These are phyloP conservation scores for Phytophthora sansomeana DNA, from an alignment of 352 stramenopile genomes.

Conservation along the genomic window DNA sequence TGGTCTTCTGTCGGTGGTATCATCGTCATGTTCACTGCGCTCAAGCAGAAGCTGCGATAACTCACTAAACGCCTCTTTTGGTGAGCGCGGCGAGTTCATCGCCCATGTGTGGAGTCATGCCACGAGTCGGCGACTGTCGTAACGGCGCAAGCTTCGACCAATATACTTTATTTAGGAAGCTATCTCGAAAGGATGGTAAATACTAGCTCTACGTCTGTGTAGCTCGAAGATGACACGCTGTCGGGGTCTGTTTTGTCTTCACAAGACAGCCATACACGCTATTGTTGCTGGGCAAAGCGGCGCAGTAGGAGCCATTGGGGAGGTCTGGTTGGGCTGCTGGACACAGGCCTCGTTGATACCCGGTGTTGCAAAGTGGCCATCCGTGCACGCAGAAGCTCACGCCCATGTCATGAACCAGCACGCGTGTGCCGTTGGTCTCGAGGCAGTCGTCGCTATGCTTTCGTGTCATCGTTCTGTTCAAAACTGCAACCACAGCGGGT, in stretches of 20 bases:
- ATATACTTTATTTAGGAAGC: slow-evolving; percentile 20
- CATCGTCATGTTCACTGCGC: slow-evolving; percentile 39
- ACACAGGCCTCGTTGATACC: slow-evolving; percentile 37
- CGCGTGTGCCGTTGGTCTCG: slow-evolving; percentile 20
- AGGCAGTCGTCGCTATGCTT: slow-evolving; percentile 9
- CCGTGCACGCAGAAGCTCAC: slow-evolving; percentile 46
- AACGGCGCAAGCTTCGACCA: slow-evolving; percentile 8
- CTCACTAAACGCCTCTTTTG: no score
- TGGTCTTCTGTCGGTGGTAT: slow-evolving; percentile 1
- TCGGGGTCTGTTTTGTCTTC: slow-evolving; percentile 7
- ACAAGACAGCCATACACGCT: slow-evolving; percentile 42
- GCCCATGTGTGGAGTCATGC: slow-evolving; percentile 5
- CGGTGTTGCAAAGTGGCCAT: slow-evolving; percentile 31
- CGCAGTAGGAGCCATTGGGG: slow-evolving; percentile 48
- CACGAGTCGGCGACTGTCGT: slow-evolving; percentile 13
- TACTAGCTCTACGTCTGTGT: neutral
- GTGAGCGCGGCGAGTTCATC: slow-evolving; percentile 29
- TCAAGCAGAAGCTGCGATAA: slow-evolving; percentile 29
- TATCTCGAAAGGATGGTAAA: neutral
- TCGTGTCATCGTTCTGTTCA: slow-evolving; percentile 12
- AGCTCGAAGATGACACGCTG: slow-evolving; percentile 10
- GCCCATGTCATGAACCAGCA: slow-evolving; percentile 49
- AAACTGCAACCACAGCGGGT: neutral
- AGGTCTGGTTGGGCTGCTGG: slow-evolving; percentile 41
- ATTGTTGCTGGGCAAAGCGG: slow-evolving; percentile 12